Evolutionary conservation across 2,329 filamentous ascomycete species (phyloP).

Genomic region (Paracoccidioides lutzii): DNA sequence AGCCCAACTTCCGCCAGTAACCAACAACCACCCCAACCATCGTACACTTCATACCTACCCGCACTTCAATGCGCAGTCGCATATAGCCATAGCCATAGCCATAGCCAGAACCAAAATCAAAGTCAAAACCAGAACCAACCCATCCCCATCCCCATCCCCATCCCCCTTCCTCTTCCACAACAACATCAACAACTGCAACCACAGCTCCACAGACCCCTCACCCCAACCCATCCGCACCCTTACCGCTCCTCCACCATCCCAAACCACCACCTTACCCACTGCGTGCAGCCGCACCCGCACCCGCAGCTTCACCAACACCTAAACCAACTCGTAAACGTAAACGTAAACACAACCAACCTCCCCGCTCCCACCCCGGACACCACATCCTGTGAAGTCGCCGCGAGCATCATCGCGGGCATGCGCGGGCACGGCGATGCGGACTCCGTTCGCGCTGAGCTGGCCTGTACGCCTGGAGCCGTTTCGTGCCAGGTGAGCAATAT

Average conservation of each 20-base stretch:
- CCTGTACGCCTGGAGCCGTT: constrained; percentile 8
- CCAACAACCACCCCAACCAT: neutral
- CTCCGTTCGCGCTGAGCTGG: constrained; percentile 11
- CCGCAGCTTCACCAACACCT: neutral
- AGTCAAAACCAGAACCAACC: neutral
- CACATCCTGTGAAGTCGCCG: constrained; percentile 14
- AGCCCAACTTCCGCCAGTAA: neutral
- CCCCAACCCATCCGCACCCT: neutral
- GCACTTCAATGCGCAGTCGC: neutral
- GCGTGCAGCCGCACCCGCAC: too few relatives aligned
- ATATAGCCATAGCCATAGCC: neutral
- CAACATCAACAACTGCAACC: neutral
- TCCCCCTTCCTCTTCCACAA: neutral
- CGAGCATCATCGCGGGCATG: constrained; percentile 14
- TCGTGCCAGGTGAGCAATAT: constrained; percentile 12
- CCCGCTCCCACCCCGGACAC: neutral
- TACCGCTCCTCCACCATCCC: neutral
- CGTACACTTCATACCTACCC: neutral
- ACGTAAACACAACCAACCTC: neutral
- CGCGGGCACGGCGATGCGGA: constrained; percentile 9
- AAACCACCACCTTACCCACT: neutral
- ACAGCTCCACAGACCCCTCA: neutral
- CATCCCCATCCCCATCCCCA: neutral
- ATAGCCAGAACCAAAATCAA: constrained; percentile 11
- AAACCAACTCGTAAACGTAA: neutral